Evolutionary conservation across 495 filamentous ascomycete species (phyloP).

Genomic region (Aspergillus baeticus): DNA sequence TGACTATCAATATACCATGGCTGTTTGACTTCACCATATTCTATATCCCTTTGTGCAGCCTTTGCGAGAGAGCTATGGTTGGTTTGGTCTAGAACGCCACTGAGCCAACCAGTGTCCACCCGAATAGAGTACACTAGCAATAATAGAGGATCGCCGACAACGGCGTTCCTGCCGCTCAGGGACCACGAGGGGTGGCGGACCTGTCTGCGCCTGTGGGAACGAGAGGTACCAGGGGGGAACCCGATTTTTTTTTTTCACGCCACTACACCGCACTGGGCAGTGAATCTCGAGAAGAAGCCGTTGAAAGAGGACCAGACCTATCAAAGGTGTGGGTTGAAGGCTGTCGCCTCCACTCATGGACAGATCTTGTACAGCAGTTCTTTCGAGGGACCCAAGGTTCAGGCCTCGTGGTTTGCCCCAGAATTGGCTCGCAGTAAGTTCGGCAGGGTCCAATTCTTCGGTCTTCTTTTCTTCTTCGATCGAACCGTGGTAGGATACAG

Average conservation of each 20-base stretch:
- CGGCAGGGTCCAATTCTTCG: background rate
- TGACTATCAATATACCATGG: slow-evolving; percentile 16
- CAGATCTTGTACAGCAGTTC: background rate
- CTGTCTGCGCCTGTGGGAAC: background rate
- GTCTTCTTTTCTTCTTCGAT: slow-evolving; percentile 1
- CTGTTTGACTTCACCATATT: slow-evolving; percentile 5
- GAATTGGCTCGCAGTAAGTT: background rate
- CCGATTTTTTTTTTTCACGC: background rate
- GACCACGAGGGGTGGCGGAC: slow-evolving; percentile 2
- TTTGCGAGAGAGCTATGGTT: background rate
- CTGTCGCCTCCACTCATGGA: background rate
- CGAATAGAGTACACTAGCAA: slow-evolving; percentile 8
- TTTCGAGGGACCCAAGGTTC: background rate
- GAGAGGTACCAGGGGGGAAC: background rate
- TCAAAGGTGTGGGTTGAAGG: no score
- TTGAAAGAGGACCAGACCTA: no score
- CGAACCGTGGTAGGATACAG: slow-evolving; percentile 5
- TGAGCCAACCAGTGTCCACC: background rate
- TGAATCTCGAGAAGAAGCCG: background rate
- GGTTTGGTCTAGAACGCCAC: slow-evolving; percentile 4
- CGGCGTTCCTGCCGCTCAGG: background rate
- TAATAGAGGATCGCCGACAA: slow-evolving; percentile 5
- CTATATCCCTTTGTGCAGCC: background rate
- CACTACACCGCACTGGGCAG: background rate
- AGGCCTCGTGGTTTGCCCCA: background rate